phyloP scores from a whole-genome alignment of 306 rosid genomes.

The Phaseolus lunatus region DNA sequence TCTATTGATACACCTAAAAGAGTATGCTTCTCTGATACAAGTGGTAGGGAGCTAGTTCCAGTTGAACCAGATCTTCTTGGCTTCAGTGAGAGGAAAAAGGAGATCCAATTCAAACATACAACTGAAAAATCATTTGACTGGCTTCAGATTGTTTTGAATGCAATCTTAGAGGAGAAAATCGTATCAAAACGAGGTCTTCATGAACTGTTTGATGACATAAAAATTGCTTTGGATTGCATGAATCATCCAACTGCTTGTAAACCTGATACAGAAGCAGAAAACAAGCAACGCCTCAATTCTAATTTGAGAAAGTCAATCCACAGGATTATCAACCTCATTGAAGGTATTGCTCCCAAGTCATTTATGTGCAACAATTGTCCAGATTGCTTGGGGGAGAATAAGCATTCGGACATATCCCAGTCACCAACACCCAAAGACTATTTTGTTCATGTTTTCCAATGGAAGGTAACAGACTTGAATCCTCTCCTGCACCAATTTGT shows the following conservation, averaged over 20 bases:
- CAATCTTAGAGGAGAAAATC: constrained; percentile 62
- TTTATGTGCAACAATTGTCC: constrained; percentile 41
- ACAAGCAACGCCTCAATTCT: constrained; percentile 27
- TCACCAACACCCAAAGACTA: constrained; percentile 57
- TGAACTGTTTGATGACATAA: constrained; percentile 76
- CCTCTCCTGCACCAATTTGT: constrained; percentile 60
- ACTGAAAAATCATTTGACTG: constrained; percentile 67
- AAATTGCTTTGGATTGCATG: constrained; percentile 68
- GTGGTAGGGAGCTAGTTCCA: constrained; percentile 62
- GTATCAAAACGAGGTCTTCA: constrained; percentile 65
- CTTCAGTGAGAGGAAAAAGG: constrained; percentile 47
- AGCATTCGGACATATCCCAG: constrained; percentile 44
- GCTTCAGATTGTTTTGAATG: constrained; percentile 80
- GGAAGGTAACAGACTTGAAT: constrained; percentile 66
- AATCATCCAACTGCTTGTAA: constrained; percentile 46
- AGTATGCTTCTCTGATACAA: constrained; percentile 39
- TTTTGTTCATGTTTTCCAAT: constrained; percentile 67
- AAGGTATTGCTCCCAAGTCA: constrained; percentile 58
- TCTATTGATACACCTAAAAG: constrained; percentile 54
- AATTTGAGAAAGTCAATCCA: constrained; percentile 50
- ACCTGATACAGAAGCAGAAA: constrained; percentile 46
- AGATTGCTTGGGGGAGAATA: constrained; percentile 52
- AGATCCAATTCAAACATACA: constrained; percentile 34
- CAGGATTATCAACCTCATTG: constrained; percentile 64
- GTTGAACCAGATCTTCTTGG: constrained; percentile 49